These are phyloP conservation scores for Hippophae rhamnoides DNA, from an alignment of 306 rosid genomes.

Conservation along the genomic window DNA sequence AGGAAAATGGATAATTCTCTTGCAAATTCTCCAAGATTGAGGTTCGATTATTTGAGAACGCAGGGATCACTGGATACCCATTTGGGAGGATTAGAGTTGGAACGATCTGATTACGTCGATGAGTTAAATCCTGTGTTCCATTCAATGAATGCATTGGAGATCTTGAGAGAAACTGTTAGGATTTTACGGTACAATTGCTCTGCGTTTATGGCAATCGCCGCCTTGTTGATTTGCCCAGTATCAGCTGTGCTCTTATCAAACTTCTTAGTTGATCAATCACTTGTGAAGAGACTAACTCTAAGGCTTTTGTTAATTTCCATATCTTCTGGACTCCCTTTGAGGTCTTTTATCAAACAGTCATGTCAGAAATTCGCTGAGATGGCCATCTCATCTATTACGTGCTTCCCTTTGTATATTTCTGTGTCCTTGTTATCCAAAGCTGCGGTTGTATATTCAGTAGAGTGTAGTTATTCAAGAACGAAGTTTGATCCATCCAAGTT, in stretches of 20 bases:
- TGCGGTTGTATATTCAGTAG: constrained; percentile 73
- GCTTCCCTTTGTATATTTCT: constrained; percentile 66
- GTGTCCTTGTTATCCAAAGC: constrained; percentile 65
- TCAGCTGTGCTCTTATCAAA: constrained; percentile 68
- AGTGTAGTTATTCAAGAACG: constrained; percentile 65
- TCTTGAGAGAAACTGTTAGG: constrained; percentile 71
- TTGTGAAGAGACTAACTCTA: constrained; percentile 51
- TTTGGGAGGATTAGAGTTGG: constrained; percentile 29
- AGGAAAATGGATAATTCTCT: constrained; percentile 34
- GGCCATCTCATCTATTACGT: constrained; percentile 42
- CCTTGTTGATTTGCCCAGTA: constrained; percentile 71
- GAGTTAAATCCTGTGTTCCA: constrained; percentile 23
- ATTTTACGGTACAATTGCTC: constrained; percentile 73
- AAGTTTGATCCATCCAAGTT: constrained; percentile 54
- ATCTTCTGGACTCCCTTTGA: constrained; percentile 76
- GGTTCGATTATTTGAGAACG: constrained; percentile 40
- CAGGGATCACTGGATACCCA: constrained; percentile 7
- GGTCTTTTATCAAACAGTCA: constrained; percentile 69
- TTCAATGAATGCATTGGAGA: constrained; percentile 85
- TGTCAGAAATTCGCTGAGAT: constrained; percentile 65
- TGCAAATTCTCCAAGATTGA: constrained; percentile 45
- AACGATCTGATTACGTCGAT: constrained; percentile 24
- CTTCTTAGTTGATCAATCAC: constrained; percentile 48
- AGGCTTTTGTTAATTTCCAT: constrained; percentile 67
- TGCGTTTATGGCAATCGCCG: constrained; percentile 56